Conservation (phyloP, 768 basidiomycete genomes). For the Cyclocybe cylindracea region DNA sequence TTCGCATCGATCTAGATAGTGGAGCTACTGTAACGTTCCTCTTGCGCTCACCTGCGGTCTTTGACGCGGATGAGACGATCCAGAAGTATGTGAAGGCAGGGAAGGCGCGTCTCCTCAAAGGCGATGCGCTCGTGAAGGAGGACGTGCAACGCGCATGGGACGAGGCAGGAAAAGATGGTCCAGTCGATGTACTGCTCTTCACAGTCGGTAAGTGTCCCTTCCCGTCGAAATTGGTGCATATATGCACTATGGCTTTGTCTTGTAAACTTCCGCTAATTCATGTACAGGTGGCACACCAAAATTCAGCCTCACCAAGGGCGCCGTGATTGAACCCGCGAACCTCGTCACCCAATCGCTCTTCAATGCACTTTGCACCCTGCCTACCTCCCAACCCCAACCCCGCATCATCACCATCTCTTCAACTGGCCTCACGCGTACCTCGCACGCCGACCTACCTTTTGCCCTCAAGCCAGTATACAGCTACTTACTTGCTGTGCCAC, state of each 20-base stretch:
- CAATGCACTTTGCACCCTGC: slow-evolving; percentile 57
- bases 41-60: slow-evolving; percentile 50
- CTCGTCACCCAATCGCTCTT: slow-evolving; percentile 60
- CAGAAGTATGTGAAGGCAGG: slow-evolving; percentile 51
- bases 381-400: slow-evolving; percentile 37
- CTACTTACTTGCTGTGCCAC: slow-evolving; percentile 44
- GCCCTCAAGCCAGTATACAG: slow-evolving; percentile 50
- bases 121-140: slow-evolving; percentile 56
- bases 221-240: too few relatives aligned
- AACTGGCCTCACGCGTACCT: slow-evolving; percentile 46
- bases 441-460: slow-evolving; percentile 48
- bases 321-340: slow-evolving; percentile 49
- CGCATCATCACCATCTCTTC: slow-evolving; percentile 58
- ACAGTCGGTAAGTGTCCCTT: slow-evolving; percentile 46
- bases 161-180: slow-evolving; percentile 33
- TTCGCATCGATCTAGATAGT: slow-evolving; percentile 34
- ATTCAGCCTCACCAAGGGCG: slow-evolving; percentile 49
- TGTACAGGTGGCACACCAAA: slow-evolving; percentile 44
- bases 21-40: slow-evolving; percentile 67
- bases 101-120: slow-evolving; percentile 54
- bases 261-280: background rate
- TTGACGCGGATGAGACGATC: slow-evolving; percentile 56
- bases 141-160: slow-evolving; percentile 58
- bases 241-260: background rate
- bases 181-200: slow-evolving; percentile 59